These are phyloP conservation scores for Priceomyces haplophilus DNA, from an alignment of 805 yeast species.

Conservation along the genomic window DNA sequence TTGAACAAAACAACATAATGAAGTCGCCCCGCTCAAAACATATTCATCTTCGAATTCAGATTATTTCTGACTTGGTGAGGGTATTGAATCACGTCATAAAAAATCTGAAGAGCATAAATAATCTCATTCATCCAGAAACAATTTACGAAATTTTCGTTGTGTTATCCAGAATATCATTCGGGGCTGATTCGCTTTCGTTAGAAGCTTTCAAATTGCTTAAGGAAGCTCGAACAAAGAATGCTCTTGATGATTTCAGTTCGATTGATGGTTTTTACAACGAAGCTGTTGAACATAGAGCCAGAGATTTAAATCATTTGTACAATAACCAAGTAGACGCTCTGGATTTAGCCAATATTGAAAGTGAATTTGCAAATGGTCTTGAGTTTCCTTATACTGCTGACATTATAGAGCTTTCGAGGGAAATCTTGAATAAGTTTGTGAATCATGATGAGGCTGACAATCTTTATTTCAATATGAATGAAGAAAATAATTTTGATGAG, in stretches of 20 bases:
- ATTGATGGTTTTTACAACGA: slow-evolving; percentile 32
- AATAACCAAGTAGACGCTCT: slow-evolving; percentile 13
- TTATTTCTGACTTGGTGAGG: slow-evolving; percentile 40
- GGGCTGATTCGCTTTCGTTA: slow-evolving; percentile 38
- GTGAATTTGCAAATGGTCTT: slow-evolving; percentile 52
- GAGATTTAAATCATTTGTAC: slow-evolving; percentile 34
- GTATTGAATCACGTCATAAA: slow-evolving; percentile 38
- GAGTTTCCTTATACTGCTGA: slow-evolving; percentile 62
- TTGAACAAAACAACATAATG: slow-evolving; percentile 46
- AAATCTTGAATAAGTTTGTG: slow-evolving; percentile 61
- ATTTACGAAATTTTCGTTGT: slow-evolving; percentile 48
- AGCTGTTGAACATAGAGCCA: slow-evolving; percentile 41
- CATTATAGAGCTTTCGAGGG: slow-evolving; percentile 66
- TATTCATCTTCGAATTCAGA: slow-evolving; percentile 33
- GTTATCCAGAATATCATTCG: slow-evolving; percentile 52
- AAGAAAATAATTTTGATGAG: slow-evolving; percentile 24
- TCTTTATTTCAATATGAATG: slow-evolving; percentile 63
- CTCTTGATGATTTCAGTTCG: slow-evolving; percentile 24
- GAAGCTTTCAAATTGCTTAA: slow-evolving; percentile 38
- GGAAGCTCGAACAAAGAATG: slow-evolving; percentile 29
- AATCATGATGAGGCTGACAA: slow-evolving; percentile 80
- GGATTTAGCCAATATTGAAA: slow-evolving; percentile 34
- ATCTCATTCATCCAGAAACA: slow-evolving; percentile 39
- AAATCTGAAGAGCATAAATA: slow-evolving; percentile 27
- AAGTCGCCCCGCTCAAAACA: slow-evolving; percentile 44